Percentiles rank a stretch among this genome's conserved stretches.
These are phyloP conservation scores for Wickerhamomyces kurtzmanii DNA, from an alignment of 805 yeast genomes.

Conservation along the genomic window DNA sequence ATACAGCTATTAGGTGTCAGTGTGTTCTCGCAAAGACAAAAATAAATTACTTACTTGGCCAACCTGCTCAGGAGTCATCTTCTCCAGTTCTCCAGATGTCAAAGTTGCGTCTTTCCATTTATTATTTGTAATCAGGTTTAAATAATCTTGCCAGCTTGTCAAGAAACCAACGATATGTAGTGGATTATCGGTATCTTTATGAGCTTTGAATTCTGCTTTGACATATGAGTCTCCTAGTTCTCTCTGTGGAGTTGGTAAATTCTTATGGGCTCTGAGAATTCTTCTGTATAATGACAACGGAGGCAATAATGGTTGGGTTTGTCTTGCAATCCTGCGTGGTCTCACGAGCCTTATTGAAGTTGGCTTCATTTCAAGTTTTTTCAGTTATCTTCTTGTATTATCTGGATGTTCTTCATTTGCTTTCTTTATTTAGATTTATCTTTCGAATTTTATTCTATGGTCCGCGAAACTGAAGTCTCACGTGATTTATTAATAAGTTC, in stretches of 20 bases:
- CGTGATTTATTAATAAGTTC: too few species aligned
- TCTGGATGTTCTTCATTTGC: too few species aligned
- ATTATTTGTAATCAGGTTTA: slow-evolving; percentile 47
- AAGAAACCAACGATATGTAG: slow-evolving; percentile 89
- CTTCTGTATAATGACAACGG: slow-evolving; percentile 73
- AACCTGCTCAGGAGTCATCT: slow-evolving; percentile 86
- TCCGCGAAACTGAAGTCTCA: too few species aligned
- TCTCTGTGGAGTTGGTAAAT: slow-evolving; percentile 59
- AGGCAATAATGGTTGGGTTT: slow-evolving; percentile 60
- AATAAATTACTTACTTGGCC: slow-evolving; percentile 39
- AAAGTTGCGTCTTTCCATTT: slow-evolving; percentile 57
- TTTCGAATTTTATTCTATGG: too few species aligned
- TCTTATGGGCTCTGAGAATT: slow-evolving; percentile 72
- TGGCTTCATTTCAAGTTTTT: too few species aligned
- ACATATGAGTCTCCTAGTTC: slow-evolving; percentile 86
- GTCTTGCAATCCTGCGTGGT: too few species aligned
- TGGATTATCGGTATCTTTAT: slow-evolving; percentile 76
- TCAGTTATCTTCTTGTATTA: too few species aligned
- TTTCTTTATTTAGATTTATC: too few species aligned
- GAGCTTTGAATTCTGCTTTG: slow-evolving; percentile 81
- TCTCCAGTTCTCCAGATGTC: slow-evolving; percentile 56
- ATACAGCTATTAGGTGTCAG: slow-evolving; percentile 25
- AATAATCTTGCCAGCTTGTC: slow-evolving; percentile 89
- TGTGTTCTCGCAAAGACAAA: not conserved
- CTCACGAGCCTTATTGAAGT: too few species aligned